Evolutionary conservation across 2,329 filamentous ascomycete genomes (phyloP).

Genomic region (Pseudogymnoascus sp.): DNA sequence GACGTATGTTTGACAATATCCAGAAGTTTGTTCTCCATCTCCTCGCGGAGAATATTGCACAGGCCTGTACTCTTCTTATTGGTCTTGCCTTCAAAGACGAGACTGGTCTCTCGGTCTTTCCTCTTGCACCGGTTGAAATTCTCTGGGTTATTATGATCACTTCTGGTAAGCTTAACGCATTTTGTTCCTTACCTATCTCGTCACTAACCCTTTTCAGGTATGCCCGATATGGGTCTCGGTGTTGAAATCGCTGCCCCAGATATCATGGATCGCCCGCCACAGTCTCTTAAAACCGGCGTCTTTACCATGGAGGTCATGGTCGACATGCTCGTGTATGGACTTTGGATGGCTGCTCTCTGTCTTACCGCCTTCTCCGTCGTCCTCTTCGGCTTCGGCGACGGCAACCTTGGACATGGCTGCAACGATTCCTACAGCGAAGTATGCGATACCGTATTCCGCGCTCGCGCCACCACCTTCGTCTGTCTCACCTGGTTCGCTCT

Average conservation of each 20-base stretch:
- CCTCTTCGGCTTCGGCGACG: constrained; percentile 50
- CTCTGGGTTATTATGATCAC: constrained; percentile 95
- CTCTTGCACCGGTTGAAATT: constrained; percentile 75
- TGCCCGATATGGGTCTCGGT: constrained; percentile 81
- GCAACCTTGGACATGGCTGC: constrained; percentile 49
- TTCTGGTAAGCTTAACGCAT: constrained; percentile 45
- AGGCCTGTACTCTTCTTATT: constrained; percentile 71
- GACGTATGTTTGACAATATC: constrained; percentile 63
- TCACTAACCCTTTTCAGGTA: constrained; percentile 25
- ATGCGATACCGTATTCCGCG: constrained; percentile 60
- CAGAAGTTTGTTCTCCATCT: constrained; percentile 75
- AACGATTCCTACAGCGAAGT: constrained; percentile 46
- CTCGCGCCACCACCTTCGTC: constrained; percentile 64
- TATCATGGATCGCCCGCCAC: constrained; percentile 72
- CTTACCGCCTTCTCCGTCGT: constrained; percentile 55
- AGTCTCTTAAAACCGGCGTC: constrained; percentile 56
- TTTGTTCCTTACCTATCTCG: neutral
- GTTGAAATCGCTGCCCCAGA: constrained; percentile 67
- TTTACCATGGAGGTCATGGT: constrained; percentile 70
- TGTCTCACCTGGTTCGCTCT: constrained; percentile 69
- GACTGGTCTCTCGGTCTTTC: constrained; percentile 68
- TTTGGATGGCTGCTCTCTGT: constrained; percentile 66
- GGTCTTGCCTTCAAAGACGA: constrained; percentile 74
- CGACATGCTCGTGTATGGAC: constrained; percentile 72
- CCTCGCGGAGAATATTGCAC: constrained; percentile 72